Evolutionary conservation across 805 yeast genomes (phyloP), one percentile per base, ranked within the genome.

Genomic region (Candida vartiovaarae): DNA sequence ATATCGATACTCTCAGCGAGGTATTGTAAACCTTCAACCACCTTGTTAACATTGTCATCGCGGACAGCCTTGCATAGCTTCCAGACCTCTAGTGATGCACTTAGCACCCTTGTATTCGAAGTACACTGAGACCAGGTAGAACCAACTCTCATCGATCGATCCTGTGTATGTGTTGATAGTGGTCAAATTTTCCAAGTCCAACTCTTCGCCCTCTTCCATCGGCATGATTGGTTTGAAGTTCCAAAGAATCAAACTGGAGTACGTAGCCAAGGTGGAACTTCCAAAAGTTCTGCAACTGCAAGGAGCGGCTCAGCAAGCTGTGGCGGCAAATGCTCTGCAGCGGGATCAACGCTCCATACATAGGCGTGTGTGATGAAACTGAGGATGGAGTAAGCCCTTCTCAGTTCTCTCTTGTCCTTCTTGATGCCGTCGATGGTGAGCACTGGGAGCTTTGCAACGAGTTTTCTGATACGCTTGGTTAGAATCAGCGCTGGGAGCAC

Each of bases 61-160:
- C 80, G 67, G 1, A 80, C 80, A 23, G 75, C 70, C 70, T 32
- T 68, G 66, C 38, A 87, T 71, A 1, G 91, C 86, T 29, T 77
- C 76, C 43, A 86, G 60, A 1, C 96, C 96, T 25, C 74, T 64
- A 3, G 71, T 69, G 34, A 90, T 66, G 44, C 87, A 77, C 9
- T 75, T 71, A 0, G 93, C 91, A 35, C 96, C 96, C 47, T 74
- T 78, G 53, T 78, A 74, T 64, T 90, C 98, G 56, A 91, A 86
- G 50, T 79, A 86, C 1, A 88, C 91, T 55, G 93, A 82, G 8
- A 90, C 91, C 46, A 89, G 68, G 62, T 87, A 90, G 61, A 90
- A 90, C 98, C 98, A 90, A 51, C 84, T 76, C 64, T 90, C 98
- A 64, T 90, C 97, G 35, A 82, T 76, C 4, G 88, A 77, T 2